Evolutionary conservation across 2,329 filamentous ascomycete species (phyloP), one percentile per base, ranked within the genome.

Genomic region (Beauveria sp.): DNA sequence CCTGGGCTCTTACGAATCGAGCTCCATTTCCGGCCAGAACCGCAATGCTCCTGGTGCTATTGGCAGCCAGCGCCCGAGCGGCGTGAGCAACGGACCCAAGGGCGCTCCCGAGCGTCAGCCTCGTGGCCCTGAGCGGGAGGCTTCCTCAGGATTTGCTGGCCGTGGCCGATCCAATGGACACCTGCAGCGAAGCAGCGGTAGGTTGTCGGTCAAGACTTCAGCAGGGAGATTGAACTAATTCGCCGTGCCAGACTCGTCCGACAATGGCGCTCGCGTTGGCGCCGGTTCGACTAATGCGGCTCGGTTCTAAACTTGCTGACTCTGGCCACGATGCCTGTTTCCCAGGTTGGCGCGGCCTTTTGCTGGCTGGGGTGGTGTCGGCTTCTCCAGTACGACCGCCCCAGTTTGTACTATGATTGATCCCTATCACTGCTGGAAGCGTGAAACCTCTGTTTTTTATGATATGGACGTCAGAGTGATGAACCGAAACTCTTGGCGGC

Each of bases 101-200:
- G 77, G 75, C 28, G 79, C 78, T 10, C 83, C 84, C 3, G 85
- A 87, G 66, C 78, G 85, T 62, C 85, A 88, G 72, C 85, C 85
- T n/a, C 79, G 84, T 28, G 84, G 83, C 28, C 85, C 85, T 1
- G 82, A 84, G 68, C 87, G 85, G 84, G 83, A 85, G 70, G 75
- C 74, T 50, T 75, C 73, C 34, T 70, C 70, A 56, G 83, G 83
- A 1, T 87, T 87, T 66, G 77, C 73, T 43, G 74, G 75, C 22
- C 82, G 85, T 62, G 74, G 73, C 63, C 81, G 85, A 54, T 70
- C 80, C 59, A 86, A 85, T 66, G 85, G 85, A 24, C 85, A 88
- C 69, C 79, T 81, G 71, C 81, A 84, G 65, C 79, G 84, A 63
- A 80, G 83, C 61, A 87, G 85, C 71, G 85, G 83, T 84, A 74